These are phyloP conservation scores for Kodamaea sp. DNA, from an alignment of 1,139 yeast genomes.

Conservation along the genomic window DNA sequence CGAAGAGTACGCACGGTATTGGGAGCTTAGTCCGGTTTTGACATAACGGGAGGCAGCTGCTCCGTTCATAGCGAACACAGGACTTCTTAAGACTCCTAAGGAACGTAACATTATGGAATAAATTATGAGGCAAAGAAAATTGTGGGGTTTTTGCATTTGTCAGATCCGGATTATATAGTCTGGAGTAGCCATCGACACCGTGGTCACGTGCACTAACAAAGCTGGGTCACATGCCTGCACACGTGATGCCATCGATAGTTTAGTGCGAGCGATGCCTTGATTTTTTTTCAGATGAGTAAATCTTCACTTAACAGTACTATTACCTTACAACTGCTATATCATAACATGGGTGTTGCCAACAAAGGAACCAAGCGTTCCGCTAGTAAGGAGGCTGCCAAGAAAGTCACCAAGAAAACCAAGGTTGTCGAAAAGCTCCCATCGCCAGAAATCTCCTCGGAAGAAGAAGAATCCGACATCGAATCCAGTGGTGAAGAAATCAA, in stretches of 20 bases:
- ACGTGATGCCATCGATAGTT: constrained; percentile 10
- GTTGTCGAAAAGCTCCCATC: constrained; percentile 19
- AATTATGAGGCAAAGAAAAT: no score
- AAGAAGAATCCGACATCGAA: constrained; percentile 2
- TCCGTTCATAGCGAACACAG: no score
- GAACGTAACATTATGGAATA: no score
- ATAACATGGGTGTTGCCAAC: constrained; percentile 27
- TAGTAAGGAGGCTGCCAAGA: constrained; percentile 18
- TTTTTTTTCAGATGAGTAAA: constrained; percentile 6
- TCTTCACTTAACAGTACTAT: no score
- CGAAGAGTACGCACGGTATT: constrained; percentile 1
- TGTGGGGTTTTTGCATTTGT: no score
- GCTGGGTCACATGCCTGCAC: not conserved
- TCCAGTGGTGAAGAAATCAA: constrained; percentile 15
- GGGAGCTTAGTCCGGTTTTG: not conserved
- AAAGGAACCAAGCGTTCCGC: constrained; percentile 39
- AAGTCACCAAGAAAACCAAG: constrained; percentile 32
- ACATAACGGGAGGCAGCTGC: no score
- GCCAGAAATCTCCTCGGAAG: constrained; percentile 12
- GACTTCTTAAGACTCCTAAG: no score
- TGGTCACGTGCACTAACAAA: constrained; percentile 1
- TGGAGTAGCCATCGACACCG: no score
- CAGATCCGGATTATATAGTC: no score
- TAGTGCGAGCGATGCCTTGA: constrained; percentile 9
- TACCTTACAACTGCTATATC: no score